Evolutionary conservation across 2,329 filamentous ascomycete species (phyloP), one percentile per base, ranked within the genome.

Genomic region (Exophiala aquamarina): DNA sequence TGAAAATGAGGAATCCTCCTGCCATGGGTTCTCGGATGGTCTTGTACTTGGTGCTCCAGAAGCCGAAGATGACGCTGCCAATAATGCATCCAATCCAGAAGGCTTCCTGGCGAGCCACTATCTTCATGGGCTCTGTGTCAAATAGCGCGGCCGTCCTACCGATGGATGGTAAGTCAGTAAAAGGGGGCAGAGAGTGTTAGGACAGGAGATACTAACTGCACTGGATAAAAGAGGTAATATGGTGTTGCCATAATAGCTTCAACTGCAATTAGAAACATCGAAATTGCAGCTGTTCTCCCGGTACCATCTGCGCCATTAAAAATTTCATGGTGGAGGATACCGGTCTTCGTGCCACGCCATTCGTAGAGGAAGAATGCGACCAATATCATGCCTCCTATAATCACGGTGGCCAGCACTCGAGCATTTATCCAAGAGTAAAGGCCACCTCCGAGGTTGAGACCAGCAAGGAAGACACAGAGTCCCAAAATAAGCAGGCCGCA

Each of bases 271-370:
- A 47, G 38, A 13, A 21, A 20, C 17, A 41, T 17, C 23, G 38
- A 49, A 14, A 44, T 31, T 10, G 33, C 38, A 2, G 34, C 32
- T 19, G 38, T 50, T 17, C 19, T 9, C 6, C 47, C 50, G 19
- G 15, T 17, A 13, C 19, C 19, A 23, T 46, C 37, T 3, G 34
- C 42, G 11, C 33, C 41, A 5, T 39, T 21, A 31, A 53, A 50
- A 8, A 50, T 21, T n/a, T 50, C 51, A 18, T 54, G 51, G 33
- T 45, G 15, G 4, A 54, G 29, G 18, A 54, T 49, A 5, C 51
- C 51, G 9, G 40, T 41, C 10, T 41, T 49, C 5, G 51, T 54
- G 4, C 39, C 47, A 10, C 41, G 41, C 51, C 48, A 54, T 33
- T 54, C 51, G 34, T 47, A 54, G 11, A 48, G 2, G 32, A 31